Evolutionary conservation across 1,139 yeast species (phyloP).

Genomic region (Suhomyces ambrosiae): DNA sequence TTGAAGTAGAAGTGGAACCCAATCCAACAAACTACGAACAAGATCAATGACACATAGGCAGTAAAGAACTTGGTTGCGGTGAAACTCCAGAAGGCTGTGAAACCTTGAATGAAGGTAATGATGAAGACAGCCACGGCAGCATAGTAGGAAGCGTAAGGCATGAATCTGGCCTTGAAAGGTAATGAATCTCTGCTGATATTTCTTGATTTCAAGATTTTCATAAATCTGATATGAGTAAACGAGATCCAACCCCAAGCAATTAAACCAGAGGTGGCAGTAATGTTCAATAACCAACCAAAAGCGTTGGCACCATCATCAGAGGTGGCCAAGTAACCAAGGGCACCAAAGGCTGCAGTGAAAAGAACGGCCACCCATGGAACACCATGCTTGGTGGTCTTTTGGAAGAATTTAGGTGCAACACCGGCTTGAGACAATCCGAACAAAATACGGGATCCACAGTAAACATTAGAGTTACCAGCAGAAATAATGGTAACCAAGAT

Average conservation of each 20-base stretch:
- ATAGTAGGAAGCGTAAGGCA: conserved; percentile 68
- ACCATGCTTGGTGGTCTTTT: conserved; percentile 58
- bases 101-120: conserved; percentile 71
- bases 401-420: conserved; percentile 61
- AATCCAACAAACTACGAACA: conserved; percentile 55
- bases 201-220: conserved; percentile 58
- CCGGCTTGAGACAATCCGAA: conserved; percentile 65
- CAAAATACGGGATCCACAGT: conserved; percentile 73
- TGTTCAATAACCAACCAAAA: conserved; percentile 81
- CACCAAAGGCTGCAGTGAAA: conserved; percentile 61
- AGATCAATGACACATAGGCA: conserved; percentile 63
- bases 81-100: conserved; percentile 58
- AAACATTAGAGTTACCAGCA: conserved; percentile 81
- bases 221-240: conserved; percentile 66
- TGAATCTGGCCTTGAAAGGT: conserved; percentile 68
- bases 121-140: conserved; percentile 53
- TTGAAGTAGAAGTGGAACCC: conserved; percentile 53
- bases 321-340: conserved; percentile 66
- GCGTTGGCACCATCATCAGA: conserved; percentile 65
- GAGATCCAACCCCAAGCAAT: conserved; percentile 75
- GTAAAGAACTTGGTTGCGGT: conserved; percentile 61
- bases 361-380: conserved; percentile 67
- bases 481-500: conserved; percentile 68
- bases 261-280: conserved; percentile 76
- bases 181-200: conserved; percentile 60